Base-by-base conservation (phyloP, 78 protist species). In the Guillardia theta region DNA sequence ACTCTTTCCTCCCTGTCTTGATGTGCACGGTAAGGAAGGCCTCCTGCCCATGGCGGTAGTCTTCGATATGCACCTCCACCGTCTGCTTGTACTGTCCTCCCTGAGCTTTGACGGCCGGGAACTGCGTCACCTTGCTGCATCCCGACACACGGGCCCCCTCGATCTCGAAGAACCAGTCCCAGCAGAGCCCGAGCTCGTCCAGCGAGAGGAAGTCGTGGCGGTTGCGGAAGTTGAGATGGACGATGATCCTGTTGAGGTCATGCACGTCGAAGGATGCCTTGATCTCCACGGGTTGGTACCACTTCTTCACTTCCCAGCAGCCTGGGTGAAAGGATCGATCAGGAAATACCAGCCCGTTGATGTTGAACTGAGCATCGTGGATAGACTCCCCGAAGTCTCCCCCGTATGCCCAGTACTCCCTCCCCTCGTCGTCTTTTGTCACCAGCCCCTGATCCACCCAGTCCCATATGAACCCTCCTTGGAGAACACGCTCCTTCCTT, bases 391-490 rank as follows among this genome's bases (percentile, higher is more conserved):
- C 95, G n/a, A 43, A 62, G 93, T 94, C 93, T 19, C 95, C 95
- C 47, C 95, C 95, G 88, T 94, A 94, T 15, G 54, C 95, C 95
- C 95, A 94, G 24, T 8, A 0, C 90, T 78, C 90, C 24, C 12
- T 1, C 18, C 90, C 90, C 9, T 24, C 41, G 45, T 36, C 54
- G 30, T 0, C 48, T 30, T 19, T 64, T 39, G 27, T 46, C 27
- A 6, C 45, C 9, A 93, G 47, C 9, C 95, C 95, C 64, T 94
- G 95, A 64, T 94, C 95, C 10, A 30, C 88, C 93, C 93, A 94
- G 88, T 94, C 95, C 95, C 95, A 94, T 30, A 94, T 64, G 95
- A 83, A 94, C 33, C 95, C 95, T 5, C 95, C 95, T 64, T 87
- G 93, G 24, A 37, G 90, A 30, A 45, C 22, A 27, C 30, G n/a